phyloP scores from a whole-genome alignment of 371 early-diverging fungal species.

The Circinella umbellata region DNA sequence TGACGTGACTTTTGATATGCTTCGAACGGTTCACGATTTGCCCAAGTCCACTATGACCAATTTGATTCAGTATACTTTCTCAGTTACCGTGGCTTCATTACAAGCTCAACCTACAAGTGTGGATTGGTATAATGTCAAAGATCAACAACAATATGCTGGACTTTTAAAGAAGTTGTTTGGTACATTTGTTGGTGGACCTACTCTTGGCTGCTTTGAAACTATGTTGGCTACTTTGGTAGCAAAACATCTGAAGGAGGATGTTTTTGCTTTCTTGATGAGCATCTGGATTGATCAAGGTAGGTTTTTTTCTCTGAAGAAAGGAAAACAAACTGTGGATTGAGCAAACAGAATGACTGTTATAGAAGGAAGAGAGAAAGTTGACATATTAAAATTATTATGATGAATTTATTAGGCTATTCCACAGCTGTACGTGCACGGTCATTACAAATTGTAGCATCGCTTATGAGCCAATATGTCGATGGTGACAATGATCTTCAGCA shows the following conservation, averaged over 20 bases:
- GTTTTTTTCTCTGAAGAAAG: too few relatives aligned
- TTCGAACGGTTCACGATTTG: not conserved
- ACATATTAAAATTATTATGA: too few relatives aligned
- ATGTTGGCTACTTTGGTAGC: conserved; percentile 61
- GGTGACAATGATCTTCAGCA: conserved; percentile 76
- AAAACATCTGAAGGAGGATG: conserved; percentile 56
- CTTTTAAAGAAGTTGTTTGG: conserved; percentile 39
- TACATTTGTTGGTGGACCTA: conserved; percentile 45
- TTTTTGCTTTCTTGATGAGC: conserved; percentile 68
- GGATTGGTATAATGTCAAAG: conserved; percentile 6
- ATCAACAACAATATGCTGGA: not conserved
- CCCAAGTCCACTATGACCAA: not conserved
- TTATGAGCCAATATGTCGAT: conserved; percentile 51
- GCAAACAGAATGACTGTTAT: too few relatives aligned
- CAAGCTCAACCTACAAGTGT: conserved; percentile 2
- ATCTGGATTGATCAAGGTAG: conserved; percentile 55
- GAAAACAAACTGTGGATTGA: too few relatives aligned
- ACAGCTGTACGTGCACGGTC: conserved; percentile 59
- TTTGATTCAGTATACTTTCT: conserved; percentile 8
- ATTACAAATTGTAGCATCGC: conserved; percentile 67
- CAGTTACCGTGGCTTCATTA: not conserved
- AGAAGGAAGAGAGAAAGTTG: too few relatives aligned
- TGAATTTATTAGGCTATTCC: conserved; percentile 11
- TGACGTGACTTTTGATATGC: not conserved
- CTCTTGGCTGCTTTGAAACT: conserved; percentile 53